Base-by-base conservation (phyloP, 2,329 filamentous ascomycete species). In the Verticillium dahliae region DNA sequence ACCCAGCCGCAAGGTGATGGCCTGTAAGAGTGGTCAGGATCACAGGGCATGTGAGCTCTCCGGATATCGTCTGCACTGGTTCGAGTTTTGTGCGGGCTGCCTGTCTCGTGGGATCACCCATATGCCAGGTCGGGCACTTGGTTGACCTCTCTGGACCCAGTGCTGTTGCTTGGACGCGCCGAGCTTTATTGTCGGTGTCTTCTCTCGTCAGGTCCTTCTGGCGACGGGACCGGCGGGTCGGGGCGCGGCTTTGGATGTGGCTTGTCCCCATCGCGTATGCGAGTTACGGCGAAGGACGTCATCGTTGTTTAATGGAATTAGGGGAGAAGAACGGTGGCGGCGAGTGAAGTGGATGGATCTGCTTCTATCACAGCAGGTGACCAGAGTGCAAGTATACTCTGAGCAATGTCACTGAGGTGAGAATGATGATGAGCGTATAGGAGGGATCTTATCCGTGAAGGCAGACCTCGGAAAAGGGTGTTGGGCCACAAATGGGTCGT, bases 191-290 rank as follows among this genome's bases (percentile, higher is more conserved):
- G 18, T 13, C 18, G 45, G n/a, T n/a, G 45, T n/a, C 45, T 22
- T 50, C 45, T 50, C 7, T 67, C 66, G 59, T 69, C 65, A 13
- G 69, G 69, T 22, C 56, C 61, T 7, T 67, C 64, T 52, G 71
- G 71, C 27, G 69, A 66, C 38, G 72, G 72, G 5, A 68, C 69
- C 14, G 70, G 69, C 56, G 72, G 71, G 37, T 72, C 69, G 18
- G 72, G 71, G 31, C 63, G 67, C 41, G 72, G 72, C 58, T 69
- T 68, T 38, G 72, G 71, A 27, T 64, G 56, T 9, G 71, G 71
- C 34, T 68, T 71, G 61, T 69, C 61, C n/a, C 39, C 58, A 34
- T 67, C 63, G 38, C 54, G 38, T 27, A 13, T n/a, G 45, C 18
- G n/a, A 11, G 45, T 13, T 3, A 18, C 22, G n/a, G 18, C 18